A percentile compares a stretch with the other conserved stretches of the same genome.
Evolutionary conservation across 2,329 filamentous ascomycete species (phyloP).

Genomic region (Aureobasidium sp.): DNA sequence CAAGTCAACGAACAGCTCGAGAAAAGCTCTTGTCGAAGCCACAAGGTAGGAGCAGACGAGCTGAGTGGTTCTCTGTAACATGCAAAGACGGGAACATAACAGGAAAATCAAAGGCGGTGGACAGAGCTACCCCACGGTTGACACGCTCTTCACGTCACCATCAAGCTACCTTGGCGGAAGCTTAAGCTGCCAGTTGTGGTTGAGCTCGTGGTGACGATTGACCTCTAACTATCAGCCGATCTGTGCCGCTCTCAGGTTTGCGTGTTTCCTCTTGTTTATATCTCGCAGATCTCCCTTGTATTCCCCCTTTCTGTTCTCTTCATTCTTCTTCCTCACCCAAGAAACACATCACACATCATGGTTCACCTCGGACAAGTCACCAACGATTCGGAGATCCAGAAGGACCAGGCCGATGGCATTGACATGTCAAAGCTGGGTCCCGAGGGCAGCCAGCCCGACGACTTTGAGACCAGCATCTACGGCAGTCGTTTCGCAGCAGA

Average conservation of each 20-base stretch:
- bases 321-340: neutral
- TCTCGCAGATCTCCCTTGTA: neutral
- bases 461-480: slow-evolving; percentile 73
- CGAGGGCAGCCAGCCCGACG: slow-evolving; percentile 34
- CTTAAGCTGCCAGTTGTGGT: neutral
- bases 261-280: slow-evolving; percentile 8
- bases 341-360: slow-evolving; percentile 19
- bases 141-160: neutral
- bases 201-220: slow-evolving; percentile 5
- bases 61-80: neutral
- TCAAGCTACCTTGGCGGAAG: slow-evolving; percentile 10
- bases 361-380: slow-evolving; percentile 27
- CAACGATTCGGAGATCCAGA: slow-evolving; percentile 24
- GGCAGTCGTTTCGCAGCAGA: slow-evolving; percentile 73
- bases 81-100: neutral
- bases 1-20: neutral
- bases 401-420: slow-evolving; percentile 33
- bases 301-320: neutral
- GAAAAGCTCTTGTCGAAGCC: neutral
- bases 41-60: neutral
- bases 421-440: slow-evolving; percentile 39
- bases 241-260: neutral
- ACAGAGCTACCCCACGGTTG: slow-evolving; percentile 1
- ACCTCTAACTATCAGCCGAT: neutral
- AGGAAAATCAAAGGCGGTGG: too few species aligned